Base-by-base conservation (phyloP, 768 basidiomycete species). In the Phaeotremella skinneri region DNA sequence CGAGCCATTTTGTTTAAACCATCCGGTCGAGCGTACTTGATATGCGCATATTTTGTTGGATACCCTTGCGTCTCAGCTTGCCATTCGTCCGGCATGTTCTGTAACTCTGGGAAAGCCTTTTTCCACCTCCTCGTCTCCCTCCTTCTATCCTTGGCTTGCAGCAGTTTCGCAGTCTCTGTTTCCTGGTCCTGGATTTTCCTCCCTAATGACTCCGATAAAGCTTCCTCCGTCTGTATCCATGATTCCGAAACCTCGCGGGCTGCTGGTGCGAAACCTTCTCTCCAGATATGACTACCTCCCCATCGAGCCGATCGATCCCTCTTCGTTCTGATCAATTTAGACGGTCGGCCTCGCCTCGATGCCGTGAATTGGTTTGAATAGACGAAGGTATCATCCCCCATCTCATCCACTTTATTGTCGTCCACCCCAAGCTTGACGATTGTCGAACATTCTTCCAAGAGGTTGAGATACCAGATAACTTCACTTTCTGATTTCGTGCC, bases 401-500 rank as follows among this genome's bases (percentile, higher is more conserved):
- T 41, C 42, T 6, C 30, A 39, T 16, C 25, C 14, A 45, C 23
- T 13, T 20, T 6, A 13, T 45, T 21, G 23, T 20, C 43, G 23
- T 45, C 43, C 6, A 20, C 6, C 0, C 52, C 49, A 0, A 55
- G 37, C 16, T 31, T 53, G 5, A 26, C 59, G 1, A 42, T 45
- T 56, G 66, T 56, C 47, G 79, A 65, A 20, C 78, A 81, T 0
- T 74, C 63, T 21, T 82, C 81, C 34, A 91, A 79, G 17, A 79
- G 62, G 31, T 84, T 80, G 61, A 91, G 75, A 68, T 89, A 91
- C 26, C 81, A 75, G 59, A 83, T 84, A 20, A 91, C 86, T 58
- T 91, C 88, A 50, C 82, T 76, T 7, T 82, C 79, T 14, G 80
- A 83, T 77, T 87, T 89, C 21, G 86, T 85, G 58, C 80, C 80